Evolutionary conservation across 129 eudicot genomes (phyloP).

Genomic region (Flaveria ramosissima): DNA sequence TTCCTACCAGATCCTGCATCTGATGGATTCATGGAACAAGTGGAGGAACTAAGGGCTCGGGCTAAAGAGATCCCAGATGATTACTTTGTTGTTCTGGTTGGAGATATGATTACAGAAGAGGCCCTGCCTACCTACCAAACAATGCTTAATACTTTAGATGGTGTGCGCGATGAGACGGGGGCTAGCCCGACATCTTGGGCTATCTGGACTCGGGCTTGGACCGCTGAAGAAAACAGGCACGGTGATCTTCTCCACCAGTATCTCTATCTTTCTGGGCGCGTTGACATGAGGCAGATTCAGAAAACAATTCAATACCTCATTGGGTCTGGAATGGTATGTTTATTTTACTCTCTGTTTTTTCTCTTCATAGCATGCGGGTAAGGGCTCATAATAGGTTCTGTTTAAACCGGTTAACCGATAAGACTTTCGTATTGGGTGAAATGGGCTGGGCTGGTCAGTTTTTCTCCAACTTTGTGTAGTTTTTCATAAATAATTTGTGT

Average conservation of each 20-base stretch:
- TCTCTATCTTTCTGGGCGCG: slow-evolving; percentile 79
- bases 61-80: slow-evolving; percentile 92
- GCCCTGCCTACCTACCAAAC: slow-evolving; percentile 94
- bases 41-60: slow-evolving; percentile 67
- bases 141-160: slow-evolving; percentile 88
- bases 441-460: neutral
- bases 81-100: slow-evolving; percentile 75
- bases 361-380: slow-evolving; percentile 5
- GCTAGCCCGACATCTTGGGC: slow-evolving; percentile 92
- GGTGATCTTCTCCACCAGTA: slow-evolving; percentile 90
- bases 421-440: neutral
- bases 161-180: slow-evolving; percentile 88
- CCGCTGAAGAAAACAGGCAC: slow-evolving; percentile 97
- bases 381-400: slow-evolving; percentile 7
- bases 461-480: neutral
- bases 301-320: slow-evolving; percentile 87
- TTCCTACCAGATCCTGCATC: slow-evolving; percentile 85
- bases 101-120: slow-evolving; percentile 95
- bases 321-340: slow-evolving; percentile 91
- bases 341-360: neutral
- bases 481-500: neutral
- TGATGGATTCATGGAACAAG: slow-evolving; percentile 78
- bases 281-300: slow-evolving; percentile 82
- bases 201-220: slow-evolving; percentile 93
- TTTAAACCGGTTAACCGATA: neutral